Percentiles rank a stretch among this genome's conserved stretches.
Conservation (phyloP, 805 yeast species). For the Candida vaughaniae region DNA sequence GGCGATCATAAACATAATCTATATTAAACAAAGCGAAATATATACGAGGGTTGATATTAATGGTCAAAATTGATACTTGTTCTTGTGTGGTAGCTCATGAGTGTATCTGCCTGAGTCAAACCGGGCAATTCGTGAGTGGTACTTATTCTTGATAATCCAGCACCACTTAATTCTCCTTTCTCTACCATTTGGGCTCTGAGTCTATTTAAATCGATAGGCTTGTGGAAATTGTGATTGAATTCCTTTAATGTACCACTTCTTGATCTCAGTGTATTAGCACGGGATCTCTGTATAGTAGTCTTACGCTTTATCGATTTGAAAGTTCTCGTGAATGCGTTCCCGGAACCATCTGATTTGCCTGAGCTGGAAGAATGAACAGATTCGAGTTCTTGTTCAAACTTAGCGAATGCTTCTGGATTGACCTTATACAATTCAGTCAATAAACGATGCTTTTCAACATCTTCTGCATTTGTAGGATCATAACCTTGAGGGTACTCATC, state of each 20-base stretch:
- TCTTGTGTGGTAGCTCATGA: slow-evolving; percentile 43
- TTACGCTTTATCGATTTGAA: slow-evolving; percentile 35
- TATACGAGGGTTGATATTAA: slow-evolving; percentile 1
- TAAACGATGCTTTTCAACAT: slow-evolving; percentile 38
- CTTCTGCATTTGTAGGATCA: slow-evolving; percentile 52
- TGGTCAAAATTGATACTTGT: slow-evolving; percentile 34
- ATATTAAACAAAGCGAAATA: not conserved
- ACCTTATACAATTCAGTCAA: slow-evolving; percentile 30
- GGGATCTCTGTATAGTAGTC: slow-evolving; percentile 24
- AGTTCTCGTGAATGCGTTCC: slow-evolving; percentile 23
- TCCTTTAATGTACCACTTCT: slow-evolving; percentile 9
- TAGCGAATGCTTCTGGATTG: slow-evolving; percentile 34
- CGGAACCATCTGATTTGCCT: slow-evolving; percentile 2
- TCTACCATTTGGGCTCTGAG: slow-evolving; percentile 39
- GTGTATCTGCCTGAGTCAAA: slow-evolving; percentile 48
- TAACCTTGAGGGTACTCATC: slow-evolving; percentile 47
- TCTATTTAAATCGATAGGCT: slow-evolving; percentile 32
- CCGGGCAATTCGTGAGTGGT: slow-evolving; percentile 52
- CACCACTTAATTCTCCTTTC: slow-evolving; percentile 33
- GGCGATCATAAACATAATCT: not conserved
- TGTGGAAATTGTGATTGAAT: slow-evolving; percentile 27
- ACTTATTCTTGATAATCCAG: slow-evolving; percentile 33
- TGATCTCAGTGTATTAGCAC: slow-evolving; percentile 18
- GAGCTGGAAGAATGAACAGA: slow-evolving; percentile 2
- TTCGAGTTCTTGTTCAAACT: slow-evolving; percentile 28